Base-by-base conservation (phyloP, 139 green algal species). In the Ettlia oleoabundans region DNA sequence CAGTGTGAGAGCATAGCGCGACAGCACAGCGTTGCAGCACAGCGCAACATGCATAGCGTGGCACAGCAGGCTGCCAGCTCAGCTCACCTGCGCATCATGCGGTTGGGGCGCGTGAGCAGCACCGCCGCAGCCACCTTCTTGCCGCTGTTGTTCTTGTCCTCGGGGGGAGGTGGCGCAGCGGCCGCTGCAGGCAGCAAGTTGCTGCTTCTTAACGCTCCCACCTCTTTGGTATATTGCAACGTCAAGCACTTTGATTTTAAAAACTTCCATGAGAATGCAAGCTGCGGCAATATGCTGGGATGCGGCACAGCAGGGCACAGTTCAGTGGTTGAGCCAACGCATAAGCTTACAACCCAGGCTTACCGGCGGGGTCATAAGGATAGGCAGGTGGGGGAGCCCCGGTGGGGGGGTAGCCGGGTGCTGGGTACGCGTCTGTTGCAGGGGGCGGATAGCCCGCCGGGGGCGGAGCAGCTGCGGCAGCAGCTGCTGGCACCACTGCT, bases 121-220 rank as follows among this genome's bases (percentile, higher is more conserved):
- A 75, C 67, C 4, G 67, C 67, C 24, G 67, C 67, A 4, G 67
- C 67, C 67, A 75, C 67, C 22, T 53, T 55, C 40, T 58, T 75
- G 38, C 67, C 67, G 8, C 38, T 55, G 67, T 75, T 55, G 67
- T 72, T 72, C 26, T 75, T 58, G 9, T 53, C 2, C 22, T 18
- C 13, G 38, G 67, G 38, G 2, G 67, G 38, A 53, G 18, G 37
- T 19, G 40, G 21, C 47, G 2, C 9, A 2, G 10, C 15, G 1
- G 10, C 1, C 19, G 37, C 1, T 18, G 15, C 13, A 13, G 9
- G 30, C 1, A 7, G 65, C 47, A 58, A n/a, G n/a, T n/a, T n/a
- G n/a, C n/a, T n/a, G n/a, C n/a, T n/a, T n/a, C n/a, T n/a, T n/a
- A n/a, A n/a, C n/a, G n/a, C n/a, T n/a, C n/a, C n/a, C n/a, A n/a